These are phyloP conservation scores for Pythium dissimile DNA, from an alignment of 352 stramenopile genomes.

Conservation along the genomic window DNA sequence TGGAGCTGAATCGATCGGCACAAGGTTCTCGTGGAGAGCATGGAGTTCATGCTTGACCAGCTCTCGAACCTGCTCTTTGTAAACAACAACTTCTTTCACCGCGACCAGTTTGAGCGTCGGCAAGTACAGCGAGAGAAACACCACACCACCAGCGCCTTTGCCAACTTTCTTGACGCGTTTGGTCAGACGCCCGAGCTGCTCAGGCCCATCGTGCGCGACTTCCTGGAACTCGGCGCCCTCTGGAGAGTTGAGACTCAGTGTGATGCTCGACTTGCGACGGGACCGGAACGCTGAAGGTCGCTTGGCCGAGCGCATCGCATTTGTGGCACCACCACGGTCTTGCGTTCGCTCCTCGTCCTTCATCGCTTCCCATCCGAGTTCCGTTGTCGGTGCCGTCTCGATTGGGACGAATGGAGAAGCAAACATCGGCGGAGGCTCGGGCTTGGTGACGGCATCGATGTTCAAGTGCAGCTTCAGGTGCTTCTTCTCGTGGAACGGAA, in stretches of 20 bases:
- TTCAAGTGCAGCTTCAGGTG: constrained; percentile 56
- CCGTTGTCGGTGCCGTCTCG: neutral
- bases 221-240: constrained; percentile 71
- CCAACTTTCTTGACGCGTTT: constrained; percentile 70
- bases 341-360: constrained; percentile 4
- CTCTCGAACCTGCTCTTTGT: constrained; percentile 72
- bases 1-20: constrained; percentile 41
- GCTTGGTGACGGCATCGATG: constrained; percentile 33
- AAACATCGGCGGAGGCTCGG: constrained; percentile 39
- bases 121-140: constrained; percentile 83
- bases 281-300: constrained; percentile 9
- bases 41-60: constrained; percentile 88
- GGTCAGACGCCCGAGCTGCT: constrained; percentile 54
- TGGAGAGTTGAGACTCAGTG: constrained; percentile 50
- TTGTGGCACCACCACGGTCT: neutral
- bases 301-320: neutral
- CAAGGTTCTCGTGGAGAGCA: constrained; percentile 80
- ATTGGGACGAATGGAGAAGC: neutral
- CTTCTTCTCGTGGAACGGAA: constrained; percentile 37
- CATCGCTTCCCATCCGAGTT: neutral
- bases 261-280: constrained; percentile 53
- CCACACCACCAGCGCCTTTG: constrained; percentile 79
- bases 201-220: constrained; percentile 69
- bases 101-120: constrained; percentile 82
- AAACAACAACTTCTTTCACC: constrained; percentile 82